Evolutionary conservation across 2,329 filamentous ascomycete species (phyloP).

Genomic region (Meredithiella fracta): DNA sequence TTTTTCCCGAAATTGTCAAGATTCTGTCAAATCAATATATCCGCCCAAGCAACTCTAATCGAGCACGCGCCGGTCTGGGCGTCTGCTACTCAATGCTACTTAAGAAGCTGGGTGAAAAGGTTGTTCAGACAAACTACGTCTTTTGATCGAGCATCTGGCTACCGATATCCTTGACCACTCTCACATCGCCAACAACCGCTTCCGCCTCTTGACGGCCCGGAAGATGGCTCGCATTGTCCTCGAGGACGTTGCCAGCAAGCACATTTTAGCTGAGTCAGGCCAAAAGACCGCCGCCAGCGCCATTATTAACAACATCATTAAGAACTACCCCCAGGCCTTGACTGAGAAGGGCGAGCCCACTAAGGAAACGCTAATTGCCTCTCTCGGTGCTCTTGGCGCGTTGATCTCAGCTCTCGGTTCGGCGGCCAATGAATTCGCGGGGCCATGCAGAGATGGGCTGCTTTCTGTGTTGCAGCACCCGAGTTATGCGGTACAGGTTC

Average conservation of each 20-base stretch:
- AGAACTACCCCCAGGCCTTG: constrained; percentile 81
- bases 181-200: constrained; percentile 67
- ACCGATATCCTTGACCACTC: constrained; percentile 62
- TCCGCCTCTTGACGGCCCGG: constrained; percentile 68
- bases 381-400: constrained; percentile 63
- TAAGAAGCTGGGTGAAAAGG: constrained; percentile 59
- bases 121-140: constrained; percentile 70
- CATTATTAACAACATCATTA: constrained; percentile 74
- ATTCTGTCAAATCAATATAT: constrained; percentile 69
- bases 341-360: constrained; percentile 77
- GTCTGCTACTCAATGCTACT: constrained; percentile 76
- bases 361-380: constrained; percentile 67
- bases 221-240: constrained; percentile 72
- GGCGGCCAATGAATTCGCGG: constrained; percentile 62
- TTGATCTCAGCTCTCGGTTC: constrained; percentile 69
- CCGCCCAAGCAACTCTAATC: constrained; percentile 61
- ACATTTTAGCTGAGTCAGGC: constrained; percentile 75
- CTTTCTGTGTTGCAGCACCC: constrained; percentile 85
- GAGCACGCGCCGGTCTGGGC: constrained; percentile 64
- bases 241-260: constrained; percentile 64
- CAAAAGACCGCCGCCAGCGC: constrained; percentile 68
- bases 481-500: constrained; percentile 89
- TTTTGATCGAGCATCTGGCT: constrained; percentile 69
- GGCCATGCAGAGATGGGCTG: constrained; percentile 69
- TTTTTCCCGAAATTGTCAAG: constrained; percentile 60